Evolutionary conservation across 352 stramenopile species (phyloP), one percentile per base, ranked within the genome.

Genomic region (Aphanomyces stellatus): DNA sequence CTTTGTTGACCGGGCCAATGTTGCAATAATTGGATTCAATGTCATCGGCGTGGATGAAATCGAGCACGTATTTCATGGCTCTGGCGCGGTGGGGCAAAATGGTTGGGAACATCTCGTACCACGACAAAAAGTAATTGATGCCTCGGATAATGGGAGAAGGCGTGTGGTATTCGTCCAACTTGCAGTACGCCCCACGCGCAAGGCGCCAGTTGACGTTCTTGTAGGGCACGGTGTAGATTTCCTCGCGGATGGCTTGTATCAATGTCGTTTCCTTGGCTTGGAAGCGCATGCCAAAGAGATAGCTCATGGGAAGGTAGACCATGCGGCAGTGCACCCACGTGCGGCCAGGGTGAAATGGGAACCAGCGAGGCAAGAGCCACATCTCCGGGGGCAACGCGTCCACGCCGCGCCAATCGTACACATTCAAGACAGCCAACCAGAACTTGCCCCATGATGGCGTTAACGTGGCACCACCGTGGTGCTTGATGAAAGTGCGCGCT

Each of bases 251-350:
- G 24, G 74, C 66, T 31, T 65, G 28, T 69, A 93, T 79, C 28
- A 90, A 49, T 17, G 77, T 72, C 77, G 93, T 84, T 13, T 65
- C 75, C 35, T 82, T 72, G 22, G 82, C 88, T 53, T 92, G 53
- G 64, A 83, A 95, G 27, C 86, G 69, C 24, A 69, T 74, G 55
- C 85, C 81, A 51, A 95, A 97, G 5, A 97, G 61, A 62, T 94
- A 96, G 55, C 79, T 78, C 89, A 97, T 97, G n/a, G 91, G 91
- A n/a, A 97, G 72, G 74, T 97, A 97, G 22, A 97, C 91, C 91
- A 97, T 97, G 40, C 91, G 75, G 42, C 77, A 90, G 74, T 97
- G 91, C 69, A 90, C 96, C 91, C 91, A 97, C 69, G 96, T 82
- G 17, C 87, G 71, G 56, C 87, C 85, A 24, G 89, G 89, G 75